Evolutionary conservation across 352 stramenopile species (phyloP), one percentile per base, ranked within the genome.

Genomic region (Phytophthora cryptogea): DNA sequence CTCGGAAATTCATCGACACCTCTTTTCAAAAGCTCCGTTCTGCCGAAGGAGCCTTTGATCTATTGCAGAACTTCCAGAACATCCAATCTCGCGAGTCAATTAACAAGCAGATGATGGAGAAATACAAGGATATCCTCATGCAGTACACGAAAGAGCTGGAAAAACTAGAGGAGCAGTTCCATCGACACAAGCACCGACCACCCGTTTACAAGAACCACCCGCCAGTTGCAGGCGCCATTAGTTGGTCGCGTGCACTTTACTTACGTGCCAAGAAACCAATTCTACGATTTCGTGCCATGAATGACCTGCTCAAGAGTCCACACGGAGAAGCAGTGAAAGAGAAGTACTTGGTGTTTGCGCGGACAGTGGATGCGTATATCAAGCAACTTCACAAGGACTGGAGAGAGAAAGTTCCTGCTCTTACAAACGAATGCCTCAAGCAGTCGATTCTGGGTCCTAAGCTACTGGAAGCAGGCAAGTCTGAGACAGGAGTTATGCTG

Each of bases 61-160:
- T 98, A 42, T 83, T 98, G n/a, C 86, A 98, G 55, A 98, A 98
- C 57, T 98, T 98, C 65, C 90, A 98, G 54, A 97, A 98, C 41
- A 98, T 98, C 48, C 87, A 98, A 63, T 95, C 89, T 5, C 89
- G 95, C 32, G 92, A 98, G 47, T 96, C 86, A 10, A 98, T 98
- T 62, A 97, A 98, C 78, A 96, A 97, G 59, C 90, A 97, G 48
- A 98, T 98, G 87, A 97, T 98, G 84, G 89, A 97, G 46, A 97
- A 98, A 54, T 98, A 98, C 76, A 97, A 98, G 55, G 92, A 98
- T 47, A 98, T 98, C 26, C 65, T 98, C 31, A 87, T 96, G 78
- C 93, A 98, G 76, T 98, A 98, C 78, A 96, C 88, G 9, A 97
- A 97, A 63, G 95, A 98, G 65, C 79, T 98, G 13, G 92, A 97